Evolutionary conservation across 2,329 filamentous ascomycete species (phyloP).

Genomic region (Aureobasidium zeae): DNA sequence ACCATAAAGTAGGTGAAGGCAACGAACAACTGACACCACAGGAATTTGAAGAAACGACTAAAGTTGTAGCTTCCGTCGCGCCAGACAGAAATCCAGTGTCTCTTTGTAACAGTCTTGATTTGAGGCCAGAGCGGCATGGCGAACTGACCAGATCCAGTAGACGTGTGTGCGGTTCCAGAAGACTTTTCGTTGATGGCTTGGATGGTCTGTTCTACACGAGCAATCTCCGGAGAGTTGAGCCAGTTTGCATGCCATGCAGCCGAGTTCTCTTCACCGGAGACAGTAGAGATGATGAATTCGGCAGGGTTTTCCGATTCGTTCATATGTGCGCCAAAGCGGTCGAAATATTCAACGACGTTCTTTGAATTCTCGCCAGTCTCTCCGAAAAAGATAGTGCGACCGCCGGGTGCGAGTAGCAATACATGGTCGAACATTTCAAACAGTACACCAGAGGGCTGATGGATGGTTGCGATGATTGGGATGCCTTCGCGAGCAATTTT

Average conservation of each 20-base stretch:
- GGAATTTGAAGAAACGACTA: slow-evolving; percentile 22
- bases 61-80: slow-evolving; percentile 15
- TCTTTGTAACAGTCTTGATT: slow-evolving; percentile 7
- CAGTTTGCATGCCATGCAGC: slow-evolving; percentile 38
- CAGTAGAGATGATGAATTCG: slow-evolving; percentile 57
- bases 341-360: slow-evolving; percentile 46
- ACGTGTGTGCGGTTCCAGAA: not conserved
- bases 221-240: slow-evolving; percentile 36
- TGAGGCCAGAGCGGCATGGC: slow-evolving; percentile 10
- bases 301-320: slow-evolving; percentile 63
- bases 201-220: slow-evolving; percentile 30
- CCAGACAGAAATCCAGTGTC: slow-evolving; percentile 13
- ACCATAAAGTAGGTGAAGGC: slow-evolving; percentile 36
- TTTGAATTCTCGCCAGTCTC: slow-evolving; percentile 35
- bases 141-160: not conserved
- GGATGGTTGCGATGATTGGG: slow-evolving; percentile 39
- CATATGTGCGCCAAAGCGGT: slow-evolving; percentile 51
- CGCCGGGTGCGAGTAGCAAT: slow-evolving; percentile 36
- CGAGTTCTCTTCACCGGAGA: slow-evolving; percentile 37
- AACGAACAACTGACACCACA: slow-evolving; percentile 46
- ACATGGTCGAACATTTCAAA: slow-evolving; percentile 39
- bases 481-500: slow-evolving; percentile 46
- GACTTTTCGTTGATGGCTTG: slow-evolving; percentile 3
- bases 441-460: slow-evolving; percentile 51
- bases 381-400: slow-evolving; percentile 40